Evolutionary conservation across 495 filamentous ascomycete genomes (phyloP), one percentile per base, ranked within the genome.

Genomic region (Tuber microsphaerosporum): DNA sequence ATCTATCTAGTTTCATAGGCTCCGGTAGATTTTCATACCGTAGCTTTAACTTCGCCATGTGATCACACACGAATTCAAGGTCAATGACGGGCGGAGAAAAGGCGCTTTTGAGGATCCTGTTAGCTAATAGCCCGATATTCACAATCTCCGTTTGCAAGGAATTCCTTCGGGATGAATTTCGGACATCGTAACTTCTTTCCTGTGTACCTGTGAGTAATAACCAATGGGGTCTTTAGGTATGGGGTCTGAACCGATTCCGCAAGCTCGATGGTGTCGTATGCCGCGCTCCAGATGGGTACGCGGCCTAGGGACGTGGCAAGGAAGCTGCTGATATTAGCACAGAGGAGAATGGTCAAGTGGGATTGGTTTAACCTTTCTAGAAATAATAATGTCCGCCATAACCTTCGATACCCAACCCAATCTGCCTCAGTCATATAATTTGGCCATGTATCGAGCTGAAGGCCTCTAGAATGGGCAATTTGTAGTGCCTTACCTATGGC

Each of bases 361-460:
- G 45, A 71, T n/a, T 65, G 10, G 37, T 31, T 34, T 71, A 48
- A 75, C 74, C 68, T 75, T 39, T 75, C 74, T 1, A 75, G 43
- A 72, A 75, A 75, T 31, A 75, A 41, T 31, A 75, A 75, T 45
- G 74, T 75, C 48, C 69, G 70, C 74, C 74, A 75, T 75, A 75
- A 75, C 43, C 74, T 70, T 42, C 74, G 51, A 42, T 71, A 42
- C 17, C 69, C 69, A 41, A 75, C 16, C 74, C 74, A 75, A 44
- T 31, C 31, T 9, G 41, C 43, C 42, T 72, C 34, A 20, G 41
- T 22, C 51, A 75, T 75, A 41, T 75, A 39, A 17, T 61, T 71
- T 26, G 69, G 69, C 31, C 61, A 19, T 72, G 42, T 45, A 22
- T 42, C 34, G 69, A 45, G 34, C 42, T 75, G 74, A 22, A 75